A percentile compares a stretch with the other conserved stretches of the same genome.
Evolutionary conservation across 2,329 filamentous ascomycete genomes (phyloP).

Genomic region (Penicillium sp.): DNA sequence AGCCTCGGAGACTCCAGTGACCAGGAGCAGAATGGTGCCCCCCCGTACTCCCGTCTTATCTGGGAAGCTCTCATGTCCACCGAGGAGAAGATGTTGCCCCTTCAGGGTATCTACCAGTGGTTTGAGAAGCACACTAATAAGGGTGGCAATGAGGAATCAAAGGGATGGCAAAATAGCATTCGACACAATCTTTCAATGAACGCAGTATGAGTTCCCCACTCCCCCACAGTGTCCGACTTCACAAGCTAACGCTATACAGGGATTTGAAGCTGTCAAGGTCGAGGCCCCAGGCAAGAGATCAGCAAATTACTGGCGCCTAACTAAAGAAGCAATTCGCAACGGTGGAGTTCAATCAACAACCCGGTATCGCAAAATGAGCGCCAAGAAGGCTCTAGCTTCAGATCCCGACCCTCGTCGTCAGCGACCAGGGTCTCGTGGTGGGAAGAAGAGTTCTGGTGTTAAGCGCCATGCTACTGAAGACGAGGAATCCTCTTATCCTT

Average conservation of each 20-base stretch:
- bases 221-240: background rate
- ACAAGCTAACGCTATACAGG: slow-evolving; percentile 30
- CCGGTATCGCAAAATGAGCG: slow-evolving; percentile 66
- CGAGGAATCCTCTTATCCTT: slow-evolving; percentile 29
- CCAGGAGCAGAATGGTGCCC: slow-evolving; percentile 51
- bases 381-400: slow-evolving; percentile 47
- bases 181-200: slow-evolving; percentile 98
- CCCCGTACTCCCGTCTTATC: slow-evolving; percentile 83
- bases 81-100: slow-evolving; percentile 71
- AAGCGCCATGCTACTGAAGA: slow-evolving; percentile 36
- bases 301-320: slow-evolving; percentile 80
- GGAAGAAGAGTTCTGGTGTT: slow-evolving; percentile 46
- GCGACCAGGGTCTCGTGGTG: slow-evolving; percentile 50
- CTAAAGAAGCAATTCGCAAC: slow-evolving; percentile 68
- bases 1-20: slow-evolving; percentile 28
- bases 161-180: slow-evolving; percentile 95
- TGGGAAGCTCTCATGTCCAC: slow-evolving; percentile 74
- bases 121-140: slow-evolving; percentile 83
- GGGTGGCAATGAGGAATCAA: slow-evolving; percentile 62
- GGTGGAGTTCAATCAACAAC: slow-evolving; percentile 84
- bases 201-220: slow-evolving; percentile 63
- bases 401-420: slow-evolving; percentile 50
- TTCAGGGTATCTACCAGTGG: slow-evolving; percentile 91
- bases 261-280: slow-evolving; percentile 63
- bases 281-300: slow-evolving; percentile 56